phyloP scores from a whole-genome alignment of 164 flowering plant genomes.

The Litsea cubeba region DNA sequence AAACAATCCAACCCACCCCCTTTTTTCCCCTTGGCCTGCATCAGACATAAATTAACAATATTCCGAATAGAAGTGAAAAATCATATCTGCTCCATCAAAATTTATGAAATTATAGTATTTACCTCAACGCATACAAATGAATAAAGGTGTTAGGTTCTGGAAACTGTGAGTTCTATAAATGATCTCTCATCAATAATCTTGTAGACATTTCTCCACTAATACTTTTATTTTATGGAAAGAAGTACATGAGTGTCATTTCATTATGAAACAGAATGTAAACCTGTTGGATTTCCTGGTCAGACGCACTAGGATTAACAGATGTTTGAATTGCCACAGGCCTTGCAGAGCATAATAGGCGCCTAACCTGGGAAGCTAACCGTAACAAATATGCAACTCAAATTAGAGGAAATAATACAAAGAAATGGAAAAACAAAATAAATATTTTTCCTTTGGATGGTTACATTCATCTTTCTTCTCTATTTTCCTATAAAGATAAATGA shows the following conservation, averaged over 20 bases:
- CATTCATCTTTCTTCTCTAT: no score
- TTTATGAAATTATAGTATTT: not conserved
- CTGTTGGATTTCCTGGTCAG: conserved; percentile 97
- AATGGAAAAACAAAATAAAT: no score
- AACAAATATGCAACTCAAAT: not conserved
- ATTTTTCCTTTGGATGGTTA: no score
- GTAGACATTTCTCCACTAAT: not conserved
- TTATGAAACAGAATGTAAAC: conserved; percentile 25
- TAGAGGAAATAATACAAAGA: conserved; percentile 1
- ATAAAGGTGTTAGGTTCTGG: no score
- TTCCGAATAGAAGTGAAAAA: no score
- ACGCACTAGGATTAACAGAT: conserved; percentile 67
- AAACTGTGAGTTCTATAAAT: no score
- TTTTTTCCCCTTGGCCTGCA: no score
- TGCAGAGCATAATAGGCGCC: conserved; percentile 87
- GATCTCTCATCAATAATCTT: not conserved
- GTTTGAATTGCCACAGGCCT: conserved; percentile 83
- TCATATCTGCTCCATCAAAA: not conserved
- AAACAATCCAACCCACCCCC: no score
- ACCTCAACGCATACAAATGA: not conserved
- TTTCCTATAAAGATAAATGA: no score
- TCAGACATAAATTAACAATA: no score
- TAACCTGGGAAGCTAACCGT: conserved; percentile 42
- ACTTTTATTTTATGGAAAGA: not conserved
- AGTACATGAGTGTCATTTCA: not conserved